Conservation (phyloP, 129 eudicot genomes). For the carrot (Daucus carota) region DH1_v3.0 NC_030386.2:34773501-34774000, state of each 20-base stretch:
- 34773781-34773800: constrained; percentile 61
- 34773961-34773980: too few species aligned
- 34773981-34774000: too few species aligned
- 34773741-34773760: constrained; percentile 97
- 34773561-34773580: not conserved
- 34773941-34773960: too few species aligned
- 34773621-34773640: too few species aligned
- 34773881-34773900: not conserved
- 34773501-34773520: not conserved
- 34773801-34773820: not conserved
- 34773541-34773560: not conserved
- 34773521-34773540: not conserved
- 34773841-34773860: not conserved
- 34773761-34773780: constrained; percentile 74
- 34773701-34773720: constrained; percentile 2
- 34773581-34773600: too few species aligned
- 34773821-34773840: constrained; percentile 1
- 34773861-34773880: not conserved
- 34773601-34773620: too few species aligned
- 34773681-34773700: not conserved
- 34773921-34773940: too few species aligned
- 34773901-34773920: too few species aligned
- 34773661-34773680: not conserved
- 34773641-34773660: too few species aligned
- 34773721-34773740: constrained; percentile 91